phyloP scores from a whole-genome alignment of 179 eudicot genomes.

The Beta macrorhiza region DNA sequence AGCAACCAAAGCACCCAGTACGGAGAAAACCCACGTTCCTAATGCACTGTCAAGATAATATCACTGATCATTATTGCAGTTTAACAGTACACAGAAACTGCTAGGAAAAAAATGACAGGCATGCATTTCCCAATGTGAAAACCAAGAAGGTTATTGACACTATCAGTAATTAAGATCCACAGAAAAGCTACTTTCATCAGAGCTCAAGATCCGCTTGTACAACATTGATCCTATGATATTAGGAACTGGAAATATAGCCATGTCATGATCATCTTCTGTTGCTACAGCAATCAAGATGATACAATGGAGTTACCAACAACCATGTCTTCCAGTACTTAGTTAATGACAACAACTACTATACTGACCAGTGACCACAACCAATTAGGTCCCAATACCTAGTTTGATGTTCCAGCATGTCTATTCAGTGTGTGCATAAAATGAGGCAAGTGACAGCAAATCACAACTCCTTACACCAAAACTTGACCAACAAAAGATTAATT shows the following conservation, averaged over 20 bases:
- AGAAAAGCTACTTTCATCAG: not conserved
- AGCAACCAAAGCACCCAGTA: conserved; percentile 86
- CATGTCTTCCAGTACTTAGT: not conserved
- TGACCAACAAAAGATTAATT: not conserved
- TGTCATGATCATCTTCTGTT: not conserved
- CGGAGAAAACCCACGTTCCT: conserved; percentile 97
- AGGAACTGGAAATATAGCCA: not conserved
- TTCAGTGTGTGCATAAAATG: not conserved
- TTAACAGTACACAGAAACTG: not conserved
- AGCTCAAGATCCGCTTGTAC: not conserved
- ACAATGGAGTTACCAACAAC: not conserved
- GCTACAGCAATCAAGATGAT: not conserved
- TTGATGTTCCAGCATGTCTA: not conserved
- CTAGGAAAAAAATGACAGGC: not conserved
- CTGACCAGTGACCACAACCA: too few relatives aligned
- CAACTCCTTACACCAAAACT: not conserved
- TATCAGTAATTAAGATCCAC: not conserved
- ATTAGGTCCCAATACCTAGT: not conserved
- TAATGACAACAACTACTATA: not conserved
- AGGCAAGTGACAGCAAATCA: not conserved
- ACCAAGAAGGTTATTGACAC: not conserved
- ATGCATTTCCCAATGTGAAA: not conserved
- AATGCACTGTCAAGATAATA: conserved; percentile 57
- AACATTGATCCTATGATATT: not conserved
- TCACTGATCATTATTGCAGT: not conserved